Percentiles rank a stretch among this genome's conserved stretches.
These are phyloP conservation scores for Mortierella sp. DNA, from an alignment of 371 early-diverging fungal species.

Conservation along the genomic window DNA sequence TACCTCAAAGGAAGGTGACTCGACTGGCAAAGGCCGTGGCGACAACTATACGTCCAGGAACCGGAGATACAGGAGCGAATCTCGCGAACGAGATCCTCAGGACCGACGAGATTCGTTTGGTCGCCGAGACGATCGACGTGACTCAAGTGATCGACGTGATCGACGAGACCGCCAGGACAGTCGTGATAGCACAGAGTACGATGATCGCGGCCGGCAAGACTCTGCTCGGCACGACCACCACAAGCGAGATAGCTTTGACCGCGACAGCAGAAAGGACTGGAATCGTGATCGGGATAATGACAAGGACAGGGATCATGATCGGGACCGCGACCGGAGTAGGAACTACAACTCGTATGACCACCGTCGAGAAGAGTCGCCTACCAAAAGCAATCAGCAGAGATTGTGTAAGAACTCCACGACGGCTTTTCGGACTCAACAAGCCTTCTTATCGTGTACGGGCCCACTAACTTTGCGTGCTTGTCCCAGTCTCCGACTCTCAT, in stretches of 20 bases:
- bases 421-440: too few relatives aligned
- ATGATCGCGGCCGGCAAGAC: neutral
- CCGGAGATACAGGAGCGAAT: conserved; percentile 15
- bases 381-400: neutral
- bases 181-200: neutral
- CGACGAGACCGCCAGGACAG: conserved; percentile 12
- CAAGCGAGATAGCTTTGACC: conserved; percentile 2
- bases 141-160: conserved; percentile 10
- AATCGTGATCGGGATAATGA: conserved; percentile 5
- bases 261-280: conserved; percentile 8
- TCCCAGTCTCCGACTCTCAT: neutral
- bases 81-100: conserved; percentile 9
- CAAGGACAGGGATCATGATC: conserved; percentile 7
- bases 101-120: conserved; percentile 1
- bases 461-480: too few relatives aligned
- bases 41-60: neutral
- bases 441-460: too few relatives aligned
- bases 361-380: conserved; percentile 6
- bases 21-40: neutral
- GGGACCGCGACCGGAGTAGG: conserved; percentile 10
- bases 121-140: conserved; percentile 3
- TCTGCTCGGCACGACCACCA: conserved; percentile 1
- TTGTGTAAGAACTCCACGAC: neutral
- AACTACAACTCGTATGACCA: conserved; percentile 1
- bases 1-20: neutral